Percentiles rank a stretch among this genome's conserved stretches.
Evolutionary conservation across 2,329 filamentous ascomycete genomes (phyloP).

Genomic region (Botrytis deweyae): DNA sequence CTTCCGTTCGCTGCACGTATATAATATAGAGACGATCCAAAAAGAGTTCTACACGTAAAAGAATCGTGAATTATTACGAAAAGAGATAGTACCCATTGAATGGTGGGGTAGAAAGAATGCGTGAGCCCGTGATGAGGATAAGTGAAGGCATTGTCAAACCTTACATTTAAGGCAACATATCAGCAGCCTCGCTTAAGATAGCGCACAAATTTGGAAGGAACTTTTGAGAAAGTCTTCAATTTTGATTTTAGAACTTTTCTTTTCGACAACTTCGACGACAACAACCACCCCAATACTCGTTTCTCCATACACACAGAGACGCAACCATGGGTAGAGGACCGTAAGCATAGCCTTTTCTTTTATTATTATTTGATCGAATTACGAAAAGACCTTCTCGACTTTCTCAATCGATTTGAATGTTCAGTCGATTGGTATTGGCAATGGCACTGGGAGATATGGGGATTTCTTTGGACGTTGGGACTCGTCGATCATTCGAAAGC

Average conservation of each 20-base stretch:
- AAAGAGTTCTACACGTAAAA: background rate
- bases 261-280: conserved; percentile 23
- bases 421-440: background rate
- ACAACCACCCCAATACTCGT: conserved; percentile 20
- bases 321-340: conserved; percentile 51
- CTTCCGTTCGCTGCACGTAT: background rate
- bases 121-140: background rate
- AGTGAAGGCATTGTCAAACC: background rate
- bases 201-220: conserved; percentile 10
- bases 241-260: background rate
- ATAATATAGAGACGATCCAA: background rate
- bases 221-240: conserved; percentile 6
- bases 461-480: background rate
- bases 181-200: conserved; percentile 4
- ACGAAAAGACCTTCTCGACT: background rate
- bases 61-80: background rate
- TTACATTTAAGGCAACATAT: background rate
- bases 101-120: background rate
- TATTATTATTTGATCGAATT: background rate
- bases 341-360: conserved; percentile 31
- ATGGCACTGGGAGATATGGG: background rate
- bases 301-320: conserved; percentile 30
- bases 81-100: background rate
- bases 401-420: background rate
- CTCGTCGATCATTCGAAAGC: background rate